Evolutionary conservation across 2,329 filamentous ascomycete species (phyloP).

Genomic region (Sclerotinia spermophila): DNA sequence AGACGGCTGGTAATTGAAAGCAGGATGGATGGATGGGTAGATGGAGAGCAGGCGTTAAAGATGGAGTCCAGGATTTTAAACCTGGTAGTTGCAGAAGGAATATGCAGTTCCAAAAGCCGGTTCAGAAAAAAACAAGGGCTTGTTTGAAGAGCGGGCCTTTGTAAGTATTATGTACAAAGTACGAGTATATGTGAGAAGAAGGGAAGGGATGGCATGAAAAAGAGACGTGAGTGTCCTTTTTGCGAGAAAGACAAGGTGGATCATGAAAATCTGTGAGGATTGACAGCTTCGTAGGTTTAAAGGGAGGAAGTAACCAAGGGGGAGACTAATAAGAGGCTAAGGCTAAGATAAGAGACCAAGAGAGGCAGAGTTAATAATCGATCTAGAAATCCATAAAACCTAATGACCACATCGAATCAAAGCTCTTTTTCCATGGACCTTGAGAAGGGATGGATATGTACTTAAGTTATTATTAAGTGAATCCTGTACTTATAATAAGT

Average conservation of each 20-base stretch:
- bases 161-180: constrained; percentile 19
- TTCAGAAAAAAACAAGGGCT: constrained; percentile 22
- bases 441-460: neutral
- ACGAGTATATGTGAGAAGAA: constrained; percentile 7
- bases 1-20: constrained; percentile 24
- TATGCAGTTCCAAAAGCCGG: constrained; percentile 20
- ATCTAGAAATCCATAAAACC: neutral
- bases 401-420: neutral
- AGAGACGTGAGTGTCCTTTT: neutral
- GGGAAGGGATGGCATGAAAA: neutral
- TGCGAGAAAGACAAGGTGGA: neutral
- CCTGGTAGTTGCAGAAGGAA: constrained; percentile 31
- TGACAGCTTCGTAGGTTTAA: neutral
- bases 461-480: neutral
- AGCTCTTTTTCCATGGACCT: neutral
- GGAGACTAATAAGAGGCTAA: neutral
- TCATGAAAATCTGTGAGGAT: neutral
- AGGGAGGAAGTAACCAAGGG: too few species aligned
- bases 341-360: neutral
- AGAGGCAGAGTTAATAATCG: too few species aligned
- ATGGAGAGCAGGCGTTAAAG: constrained; percentile 24
- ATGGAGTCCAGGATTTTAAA: constrained; percentile 27
- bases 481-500: too few species aligned
- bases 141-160: constrained; percentile 26
- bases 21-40: neutral